Base-by-base conservation (phyloP, 176 grass and related monocot species). In the barley (Hordeum vulgare) region DNA sequence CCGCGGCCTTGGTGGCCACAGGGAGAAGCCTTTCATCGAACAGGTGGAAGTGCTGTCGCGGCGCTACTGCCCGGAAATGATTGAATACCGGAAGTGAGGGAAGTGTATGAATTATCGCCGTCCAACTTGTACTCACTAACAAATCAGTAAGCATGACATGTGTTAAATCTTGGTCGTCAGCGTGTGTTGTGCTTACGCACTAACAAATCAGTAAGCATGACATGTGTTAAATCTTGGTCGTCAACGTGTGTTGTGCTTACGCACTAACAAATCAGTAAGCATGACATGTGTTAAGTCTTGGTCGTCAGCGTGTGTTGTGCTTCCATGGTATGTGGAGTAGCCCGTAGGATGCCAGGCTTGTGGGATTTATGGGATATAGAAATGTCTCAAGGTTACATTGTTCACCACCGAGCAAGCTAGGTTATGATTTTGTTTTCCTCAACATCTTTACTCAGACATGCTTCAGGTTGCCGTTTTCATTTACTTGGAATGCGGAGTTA, bases 11-110 rank as follows among this genome's bases (percentile, higher is more conserved):
- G 90, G 92, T 44, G 61, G 78, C 8, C 84, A 86, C 42, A 89
- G 66, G 71, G 88, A 91, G 84, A 94, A 18, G 81, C 41, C 93
- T 35, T 98, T 95, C 75, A 88, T 93, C 7, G 93, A 98, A 64
- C 87, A 93, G 84, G 37, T 98, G 33, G 90, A 91, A 65, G 79
- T 93, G 28, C 83, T 98, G 24, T 75, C 82, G 1, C 64, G 75
- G 61, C 86, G 92, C 1, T 95, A 95, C 85, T 81, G 84, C 75
- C 26, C 83, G 1, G 93, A 98, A 45, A 95, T 93, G 93, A 28
- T 93, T 14, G 83, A 86, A 42, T 95, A 90, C 53, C 91, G 88
- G 86, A 72, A 82, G 18, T 54, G 39, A 87, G 53, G 36, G 83
- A 85, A 39, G 40, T 1, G 3, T 36, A 20, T 13, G 35, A 23